phyloP scores from a whole-genome alignment of 345 rosid species.

The Eucalyptus regnans region DNA sequence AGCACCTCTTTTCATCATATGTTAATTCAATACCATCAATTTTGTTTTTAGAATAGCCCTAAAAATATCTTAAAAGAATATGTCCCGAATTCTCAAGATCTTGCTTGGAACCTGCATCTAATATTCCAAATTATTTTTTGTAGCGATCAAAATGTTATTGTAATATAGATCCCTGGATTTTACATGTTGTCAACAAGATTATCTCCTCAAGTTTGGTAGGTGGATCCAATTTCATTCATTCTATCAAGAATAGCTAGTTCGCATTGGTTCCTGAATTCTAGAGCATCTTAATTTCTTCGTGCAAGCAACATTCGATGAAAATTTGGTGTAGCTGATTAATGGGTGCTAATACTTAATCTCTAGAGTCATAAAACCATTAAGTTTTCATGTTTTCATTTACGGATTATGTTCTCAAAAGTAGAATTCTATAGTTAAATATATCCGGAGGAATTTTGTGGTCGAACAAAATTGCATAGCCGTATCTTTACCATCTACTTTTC shows the following conservation, averaged over 20 bases:
- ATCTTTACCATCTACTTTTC: neutral
- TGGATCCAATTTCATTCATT: too few relatives aligned
- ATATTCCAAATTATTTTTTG: neutral
- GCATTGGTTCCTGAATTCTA: too few relatives aligned
- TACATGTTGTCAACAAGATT: neutral
- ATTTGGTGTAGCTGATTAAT: too few relatives aligned
- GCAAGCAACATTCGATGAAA: too few relatives aligned
- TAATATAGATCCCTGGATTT: neutral
- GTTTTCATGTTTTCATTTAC: too few relatives aligned
- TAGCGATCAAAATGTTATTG: neutral
- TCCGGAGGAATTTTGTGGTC: neutral
- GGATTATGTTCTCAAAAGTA: too few relatives aligned
- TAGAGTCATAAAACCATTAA: neutral
- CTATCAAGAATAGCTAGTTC: too few relatives aligned
- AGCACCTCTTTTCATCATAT: neutral
- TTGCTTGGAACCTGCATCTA: neutral
- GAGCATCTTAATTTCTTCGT: too few relatives aligned
- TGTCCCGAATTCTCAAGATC: neutral
- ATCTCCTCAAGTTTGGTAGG: too few relatives aligned
- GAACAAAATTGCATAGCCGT: neutral
- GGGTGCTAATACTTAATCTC: too few relatives aligned
- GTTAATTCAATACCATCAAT: neutral
- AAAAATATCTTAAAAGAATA: neutral
- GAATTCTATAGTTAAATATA: neutral
- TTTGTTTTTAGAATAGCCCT: neutral